Evolutionary conservation across 2,329 filamentous ascomycete genomes (phyloP).

Genomic region (Alternaria gaisen): DNA sequence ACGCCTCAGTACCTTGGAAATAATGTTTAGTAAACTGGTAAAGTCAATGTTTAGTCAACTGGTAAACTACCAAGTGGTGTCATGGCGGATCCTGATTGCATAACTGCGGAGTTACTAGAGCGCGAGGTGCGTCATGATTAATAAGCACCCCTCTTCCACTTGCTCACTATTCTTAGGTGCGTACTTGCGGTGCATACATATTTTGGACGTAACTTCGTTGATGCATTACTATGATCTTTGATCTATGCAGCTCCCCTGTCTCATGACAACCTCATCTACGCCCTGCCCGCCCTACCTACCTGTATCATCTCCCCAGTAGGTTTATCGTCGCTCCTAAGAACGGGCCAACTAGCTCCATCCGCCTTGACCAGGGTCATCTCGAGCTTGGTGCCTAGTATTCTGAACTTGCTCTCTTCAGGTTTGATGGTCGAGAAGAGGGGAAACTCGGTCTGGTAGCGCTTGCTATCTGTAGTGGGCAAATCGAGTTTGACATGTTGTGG

Average conservation of each 20-base stretch:
- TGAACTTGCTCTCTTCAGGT: conserved; percentile 75
- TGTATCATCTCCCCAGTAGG: conserved; percentile 85
- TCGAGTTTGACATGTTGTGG: conserved; percentile 74
- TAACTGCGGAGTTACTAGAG: conserved; percentile 31
- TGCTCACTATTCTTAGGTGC: background rate
- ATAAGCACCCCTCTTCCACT: conserved; percentile 25
- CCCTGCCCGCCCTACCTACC: conserved; percentile 74
- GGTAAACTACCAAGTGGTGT: conserved; percentile 30
- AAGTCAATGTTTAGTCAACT: conserved; percentile 37
- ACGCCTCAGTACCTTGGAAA: background rate
- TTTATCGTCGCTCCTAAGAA: conserved; percentile 79
- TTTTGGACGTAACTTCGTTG: conserved; percentile 10
- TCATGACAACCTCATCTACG: conserved; percentile 20
- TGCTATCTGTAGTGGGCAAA: conserved; percentile 84
- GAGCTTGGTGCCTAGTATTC: conserved; percentile 87
- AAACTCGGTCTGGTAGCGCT: conserved; percentile 79
- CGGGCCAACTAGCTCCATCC: conserved; percentile 83
- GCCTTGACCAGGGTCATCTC: conserved; percentile 79
- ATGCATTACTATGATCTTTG: background rate
- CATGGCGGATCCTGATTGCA: conserved; percentile 32
- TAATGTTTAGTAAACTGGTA: conserved; percentile 39
- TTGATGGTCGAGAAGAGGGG: conserved; percentile 82
- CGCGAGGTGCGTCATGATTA: conserved; percentile 38
- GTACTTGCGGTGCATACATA: background rate
- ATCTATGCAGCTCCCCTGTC: background rate